These are phyloP conservation scores for Ceratocystis alfenasii DNA, from an alignment of 2,329 filamentous ascomycete species.

Conservation along the genomic window DNA sequence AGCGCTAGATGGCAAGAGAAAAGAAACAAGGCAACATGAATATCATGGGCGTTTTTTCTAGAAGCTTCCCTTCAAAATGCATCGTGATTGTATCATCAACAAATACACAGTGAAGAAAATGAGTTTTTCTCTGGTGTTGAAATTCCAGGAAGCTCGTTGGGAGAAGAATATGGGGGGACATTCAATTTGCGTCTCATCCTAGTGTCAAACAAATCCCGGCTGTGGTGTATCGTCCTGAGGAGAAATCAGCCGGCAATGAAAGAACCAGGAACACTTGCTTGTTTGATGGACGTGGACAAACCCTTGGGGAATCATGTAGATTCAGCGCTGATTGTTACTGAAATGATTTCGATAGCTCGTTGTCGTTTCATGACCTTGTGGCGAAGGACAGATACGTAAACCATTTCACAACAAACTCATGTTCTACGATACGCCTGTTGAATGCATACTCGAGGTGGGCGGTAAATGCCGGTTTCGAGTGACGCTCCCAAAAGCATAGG, in stretches of 20 bases:
- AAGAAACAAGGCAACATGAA: conserved; percentile 3
- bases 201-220: conserved; percentile 20
- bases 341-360: conserved; percentile 10
- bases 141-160: conserved; percentile 1
- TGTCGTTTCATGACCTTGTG: conserved; percentile 14
- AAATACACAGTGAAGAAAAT: background rate
- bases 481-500: conserved; percentile 14
- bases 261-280: conserved; percentile 19
- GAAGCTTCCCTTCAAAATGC: conserved; percentile 6
- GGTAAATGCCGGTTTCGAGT: conserved; percentile 1
- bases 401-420: conserved; percentile 21
- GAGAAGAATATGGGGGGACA: background rate
- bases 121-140: background rate
- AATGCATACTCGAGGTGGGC: conserved; percentile 7
- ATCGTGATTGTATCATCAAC: conserved; percentile 6
- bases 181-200: conserved; percentile 19
- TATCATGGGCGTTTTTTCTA: conserved; percentile 12
- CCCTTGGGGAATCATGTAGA: conserved; percentile 19
- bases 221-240: conserved; percentile 4
- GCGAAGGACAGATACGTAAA: conserved; percentile 12
- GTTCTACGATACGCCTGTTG: conserved; percentile 22
- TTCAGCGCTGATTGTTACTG: conserved; percentile 19
- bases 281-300: conserved; percentile 13
- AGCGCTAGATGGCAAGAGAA: conserved; percentile 6
- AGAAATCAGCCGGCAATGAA: conserved; percentile 17